These are phyloP conservation scores for Botrytis cinerea DNA, from an alignment of 2,329 filamentous ascomycete species.

Conservation along the genomic window DNA sequence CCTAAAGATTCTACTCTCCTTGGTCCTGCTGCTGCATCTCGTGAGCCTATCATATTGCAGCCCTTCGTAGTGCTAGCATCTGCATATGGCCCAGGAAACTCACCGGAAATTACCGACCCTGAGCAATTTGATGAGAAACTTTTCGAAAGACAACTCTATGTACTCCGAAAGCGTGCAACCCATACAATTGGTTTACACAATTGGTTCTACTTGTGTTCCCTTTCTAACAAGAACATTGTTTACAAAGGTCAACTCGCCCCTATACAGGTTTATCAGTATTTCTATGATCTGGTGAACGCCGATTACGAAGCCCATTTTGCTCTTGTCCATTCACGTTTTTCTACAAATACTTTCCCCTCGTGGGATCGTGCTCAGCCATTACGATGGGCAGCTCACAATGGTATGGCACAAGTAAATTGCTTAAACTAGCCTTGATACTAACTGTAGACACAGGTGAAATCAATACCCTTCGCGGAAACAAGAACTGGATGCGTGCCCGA, in stretches of 20 bases:
- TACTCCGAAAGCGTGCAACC: constrained; percentile 91
- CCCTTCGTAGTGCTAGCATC: constrained; percentile 89
- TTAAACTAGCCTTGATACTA: constrained; percentile 36
- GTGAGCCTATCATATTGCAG: constrained; percentile 93
- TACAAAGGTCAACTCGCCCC: constrained; percentile 97
- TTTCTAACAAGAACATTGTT: constrained; percentile 96
- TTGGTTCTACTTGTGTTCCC: constrained; percentile 97
- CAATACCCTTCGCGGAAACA: constrained; percentile 95
- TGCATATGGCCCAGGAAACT: constrained; percentile 78
- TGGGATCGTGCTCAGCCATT: constrained; percentile 97
- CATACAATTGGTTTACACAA: constrained; percentile 94
- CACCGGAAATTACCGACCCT: constrained; percentile 75
- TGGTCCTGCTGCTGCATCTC: constrained; percentile 86
- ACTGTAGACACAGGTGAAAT: constrained; percentile 66
- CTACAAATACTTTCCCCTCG: constrained; percentile 96
- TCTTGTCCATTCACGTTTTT: constrained; percentile 94
- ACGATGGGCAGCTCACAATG: constrained; percentile 96
- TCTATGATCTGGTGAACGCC: constrained; percentile 93
- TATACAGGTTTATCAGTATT: constrained; percentile 96
- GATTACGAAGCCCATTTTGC: constrained; percentile 98
- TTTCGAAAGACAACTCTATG: constrained; percentile 92
- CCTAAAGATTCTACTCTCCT: constrained; percentile 91
- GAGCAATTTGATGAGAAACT: constrained; percentile 79
- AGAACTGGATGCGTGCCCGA: constrained; percentile 98
- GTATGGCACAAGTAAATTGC: constrained; percentile 48